phyloP scores from a whole-genome alignment of 2,329 filamentous ascomycete genomes.

The Talaromyces sp. region DNA sequence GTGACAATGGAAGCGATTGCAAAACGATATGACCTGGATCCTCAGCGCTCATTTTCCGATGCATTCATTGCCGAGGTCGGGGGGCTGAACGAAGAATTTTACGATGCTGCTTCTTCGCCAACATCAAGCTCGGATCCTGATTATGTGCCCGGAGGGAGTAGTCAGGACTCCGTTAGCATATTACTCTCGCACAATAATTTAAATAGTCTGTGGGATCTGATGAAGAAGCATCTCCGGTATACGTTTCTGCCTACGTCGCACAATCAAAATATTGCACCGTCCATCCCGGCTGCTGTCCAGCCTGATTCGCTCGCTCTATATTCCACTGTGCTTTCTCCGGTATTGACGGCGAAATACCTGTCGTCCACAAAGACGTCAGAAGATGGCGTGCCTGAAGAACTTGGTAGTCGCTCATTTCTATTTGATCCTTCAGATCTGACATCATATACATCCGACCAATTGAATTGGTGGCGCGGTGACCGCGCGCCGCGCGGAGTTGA shows the following conservation, averaged over 20 bases:
- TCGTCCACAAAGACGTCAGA: conserved; percentile 28
- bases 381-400: conserved; percentile 20
- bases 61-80: conserved; percentile 73
- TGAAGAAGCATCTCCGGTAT: conserved; percentile 57
- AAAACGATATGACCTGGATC: conserved; percentile 65
- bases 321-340: conserved; percentile 41
- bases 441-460: conserved; percentile 63
- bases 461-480: conserved; percentile 86
- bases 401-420: conserved; percentile 60
- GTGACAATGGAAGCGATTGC: conserved; percentile 69
- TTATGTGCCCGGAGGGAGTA: conserved; percentile 26
- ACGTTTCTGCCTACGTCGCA: conserved; percentile 44
- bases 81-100: conserved; percentile 64
- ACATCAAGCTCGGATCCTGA: conserved; percentile 26
- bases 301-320: conserved; percentile 34
- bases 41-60: conserved; percentile 68
- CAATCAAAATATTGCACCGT: conserved; percentile 24
- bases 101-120: conserved; percentile 43
- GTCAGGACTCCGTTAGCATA: conserved; percentile 49
- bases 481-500: conserved; percentile 69
- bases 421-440: conserved; percentile 64
- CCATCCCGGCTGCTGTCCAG: conserved; percentile 33
- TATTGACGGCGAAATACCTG: conserved; percentile 44
- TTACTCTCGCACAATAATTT: conserved; percentile 59
- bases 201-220: conserved; percentile 57